Percentiles rank a stretch among this genome's conserved stretches.
These are phyloP conservation scores for Cucurbita argyrosperma DNA, from an alignment of 306 rosid species.

Conservation along the genomic window DNA sequence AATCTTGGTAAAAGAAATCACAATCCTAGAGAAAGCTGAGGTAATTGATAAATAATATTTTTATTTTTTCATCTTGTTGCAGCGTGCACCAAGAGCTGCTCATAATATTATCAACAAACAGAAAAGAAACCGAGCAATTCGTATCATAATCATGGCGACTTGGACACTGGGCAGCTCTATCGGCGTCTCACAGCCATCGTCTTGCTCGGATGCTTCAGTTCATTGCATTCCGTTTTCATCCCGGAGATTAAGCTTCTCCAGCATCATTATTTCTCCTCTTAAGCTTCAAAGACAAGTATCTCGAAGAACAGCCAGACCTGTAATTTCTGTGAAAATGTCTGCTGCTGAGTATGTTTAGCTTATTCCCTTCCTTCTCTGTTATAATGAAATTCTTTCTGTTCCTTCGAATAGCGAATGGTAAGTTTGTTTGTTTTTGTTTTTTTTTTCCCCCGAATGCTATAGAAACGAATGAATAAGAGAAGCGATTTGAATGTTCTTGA, in stretches of 20 bases:
- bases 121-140: neutral
- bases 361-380: neutral
- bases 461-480: neutral
- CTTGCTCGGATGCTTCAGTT: neutral
- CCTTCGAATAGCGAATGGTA: neutral
- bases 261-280: neutral
- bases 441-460: neutral
- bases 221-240: neutral
- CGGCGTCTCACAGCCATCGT: slow-evolving; percentile 6
- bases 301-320: slow-evolving; percentile 11
- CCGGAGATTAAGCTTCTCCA: slow-evolving; percentile 11
- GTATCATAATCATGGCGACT: slow-evolving; percentile 7
- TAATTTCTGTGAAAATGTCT: slow-evolving; percentile 22
- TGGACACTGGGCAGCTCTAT: neutral
- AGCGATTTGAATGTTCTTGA: too few species aligned
- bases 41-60: too few species aligned
- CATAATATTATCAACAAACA: too few species aligned
- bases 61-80: too few species aligned
- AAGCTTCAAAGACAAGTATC: slow-evolving; percentile 16
- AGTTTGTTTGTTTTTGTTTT: neutral
- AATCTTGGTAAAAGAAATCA: too few species aligned
- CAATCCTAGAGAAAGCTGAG: too few species aligned
- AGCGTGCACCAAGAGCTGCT: too few species aligned
- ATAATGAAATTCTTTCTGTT: neutral
- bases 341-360: slow-evolving; percentile 25